Evolutionary conservation across 1,139 yeast genomes (phyloP).

Genomic region (Kazachstania sp.): DNA sequence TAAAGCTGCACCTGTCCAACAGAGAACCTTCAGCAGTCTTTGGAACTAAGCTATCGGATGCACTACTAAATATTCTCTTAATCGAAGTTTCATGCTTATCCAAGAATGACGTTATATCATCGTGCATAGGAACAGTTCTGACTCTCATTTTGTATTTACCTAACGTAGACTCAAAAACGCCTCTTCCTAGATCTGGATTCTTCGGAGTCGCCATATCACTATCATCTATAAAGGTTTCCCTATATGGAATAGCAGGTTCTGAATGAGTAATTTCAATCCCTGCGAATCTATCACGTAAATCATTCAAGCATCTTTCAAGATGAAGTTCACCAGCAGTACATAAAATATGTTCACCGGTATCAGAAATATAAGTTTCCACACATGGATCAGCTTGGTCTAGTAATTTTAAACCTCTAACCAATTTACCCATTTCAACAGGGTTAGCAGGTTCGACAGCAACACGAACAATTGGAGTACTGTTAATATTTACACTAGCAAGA

Average conservation of each 20-base stretch:
- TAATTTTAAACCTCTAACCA: conserved; percentile 70
- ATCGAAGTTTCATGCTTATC: conserved; percentile 39
- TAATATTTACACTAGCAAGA: conserved; percentile 58
- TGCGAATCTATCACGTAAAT: conserved; percentile 84
- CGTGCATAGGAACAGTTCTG: conserved; percentile 52
- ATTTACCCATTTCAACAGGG: conserved; percentile 65
- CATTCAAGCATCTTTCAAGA: conserved; percentile 82
- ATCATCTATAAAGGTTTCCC: conserved; percentile 64
- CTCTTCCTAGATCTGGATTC: conserved; percentile 36
- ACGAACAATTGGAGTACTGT: conserved; percentile 79
- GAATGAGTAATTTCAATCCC: conserved; percentile 80
- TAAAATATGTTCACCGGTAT: conserved; percentile 82
- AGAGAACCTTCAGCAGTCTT: conserved; percentile 11
- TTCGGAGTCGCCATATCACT: conserved; percentile 41
- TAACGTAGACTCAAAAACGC: conserved; percentile 36
- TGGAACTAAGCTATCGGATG: conserved; percentile 13
- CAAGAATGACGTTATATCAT: conserved; percentile 43
- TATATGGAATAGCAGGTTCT: conserved; percentile 89
- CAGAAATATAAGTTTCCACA: conserved; percentile 76
- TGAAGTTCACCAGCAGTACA: conserved; percentile 96
- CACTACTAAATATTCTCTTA: conserved; percentile 23
- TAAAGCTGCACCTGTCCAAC: conserved; percentile 27
- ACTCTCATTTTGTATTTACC: conserved; percentile 42
- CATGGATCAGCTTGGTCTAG: conserved; percentile 89
- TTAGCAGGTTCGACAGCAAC: conserved; percentile 92